Evolutionary conservation across 1,284 basidiomycete species (phyloP).

Genomic region (Heterobasidion irregulare): DNA sequence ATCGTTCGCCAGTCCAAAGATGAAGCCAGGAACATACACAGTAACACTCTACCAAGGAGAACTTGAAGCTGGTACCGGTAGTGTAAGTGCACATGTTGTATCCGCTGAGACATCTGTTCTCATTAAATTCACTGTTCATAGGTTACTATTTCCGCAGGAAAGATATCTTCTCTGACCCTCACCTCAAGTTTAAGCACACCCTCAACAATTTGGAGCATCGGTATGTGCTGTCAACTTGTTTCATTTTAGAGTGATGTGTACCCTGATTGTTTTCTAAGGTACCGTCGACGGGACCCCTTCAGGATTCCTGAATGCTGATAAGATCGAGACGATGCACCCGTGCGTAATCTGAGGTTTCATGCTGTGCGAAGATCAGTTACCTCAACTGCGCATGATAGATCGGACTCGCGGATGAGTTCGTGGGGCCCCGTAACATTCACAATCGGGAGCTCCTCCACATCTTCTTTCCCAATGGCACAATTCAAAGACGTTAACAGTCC

Average conservation of each 20-base stretch:
- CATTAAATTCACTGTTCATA: background rate
- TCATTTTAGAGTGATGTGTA: too few relatives aligned
- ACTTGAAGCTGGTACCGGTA: background rate
- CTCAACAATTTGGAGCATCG: background rate
- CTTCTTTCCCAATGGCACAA: background rate
- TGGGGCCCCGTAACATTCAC: background rate
- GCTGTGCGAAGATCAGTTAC: background rate
- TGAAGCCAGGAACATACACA: background rate
- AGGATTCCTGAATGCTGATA: background rate
- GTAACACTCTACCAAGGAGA: background rate
- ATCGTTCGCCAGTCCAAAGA: background rate
- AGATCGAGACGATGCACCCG: background rate
- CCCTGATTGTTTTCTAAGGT: background rate
- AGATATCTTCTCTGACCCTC: background rate
- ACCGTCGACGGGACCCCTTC: background rate
- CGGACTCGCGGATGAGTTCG: background rate
- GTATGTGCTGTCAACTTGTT: background rate
- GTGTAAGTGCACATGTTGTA: background rate
- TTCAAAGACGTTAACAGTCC: background rate
- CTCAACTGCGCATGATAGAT: background rate
- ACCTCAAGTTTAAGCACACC: background rate
- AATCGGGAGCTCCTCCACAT: background rate
- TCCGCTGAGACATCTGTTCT: too few relatives aligned
- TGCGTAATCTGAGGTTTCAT: background rate
- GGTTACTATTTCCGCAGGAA: background rate